Percentiles rank a stretch among this genome's conserved stretches.
phyloP scores from a whole-genome alignment of 305 asterid species.

The Withania somnifera region DNA sequence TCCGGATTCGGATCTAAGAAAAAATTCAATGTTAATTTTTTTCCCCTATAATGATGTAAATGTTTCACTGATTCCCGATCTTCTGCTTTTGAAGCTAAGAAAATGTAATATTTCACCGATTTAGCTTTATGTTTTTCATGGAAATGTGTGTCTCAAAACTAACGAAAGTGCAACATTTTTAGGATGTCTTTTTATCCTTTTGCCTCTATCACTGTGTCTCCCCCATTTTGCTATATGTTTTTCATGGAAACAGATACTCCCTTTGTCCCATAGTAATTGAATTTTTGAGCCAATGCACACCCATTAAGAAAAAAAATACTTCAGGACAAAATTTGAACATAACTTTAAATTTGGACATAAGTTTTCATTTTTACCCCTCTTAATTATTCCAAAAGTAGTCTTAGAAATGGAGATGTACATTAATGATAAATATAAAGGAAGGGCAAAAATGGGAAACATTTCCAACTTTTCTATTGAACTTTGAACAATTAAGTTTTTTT shows the following conservation, averaged over 20 bases:
- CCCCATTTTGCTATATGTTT: conserved; percentile 32
- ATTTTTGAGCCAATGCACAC: too few species aligned
- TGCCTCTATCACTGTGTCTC: neutral
- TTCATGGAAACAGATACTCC: conserved; percentile 50
- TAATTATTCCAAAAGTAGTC: too few species aligned
- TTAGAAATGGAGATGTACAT: too few species aligned
- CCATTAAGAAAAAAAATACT: too few species aligned
- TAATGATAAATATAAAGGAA: too few species aligned
- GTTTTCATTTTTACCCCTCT: too few species aligned
- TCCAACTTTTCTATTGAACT: too few species aligned
- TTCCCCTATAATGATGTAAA: neutral
- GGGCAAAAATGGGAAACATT: too few species aligned
- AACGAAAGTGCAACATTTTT: neutral
- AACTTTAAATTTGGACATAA: too few species aligned
- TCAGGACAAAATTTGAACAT: too few species aligned
- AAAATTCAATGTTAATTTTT: neutral
- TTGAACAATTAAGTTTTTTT: too few species aligned
- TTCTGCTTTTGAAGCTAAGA: neutral
- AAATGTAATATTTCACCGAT: neutral
- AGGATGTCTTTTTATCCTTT: neutral
- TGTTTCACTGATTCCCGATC: neutral
- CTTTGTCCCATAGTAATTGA: too few species aligned
- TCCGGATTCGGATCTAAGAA: neutral
- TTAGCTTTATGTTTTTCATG: neutral
- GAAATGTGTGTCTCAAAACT: neutral